phyloP scores from a whole-genome alignment of 169 alveolate genomes.

The Amoebophrya sp. region DNA sequence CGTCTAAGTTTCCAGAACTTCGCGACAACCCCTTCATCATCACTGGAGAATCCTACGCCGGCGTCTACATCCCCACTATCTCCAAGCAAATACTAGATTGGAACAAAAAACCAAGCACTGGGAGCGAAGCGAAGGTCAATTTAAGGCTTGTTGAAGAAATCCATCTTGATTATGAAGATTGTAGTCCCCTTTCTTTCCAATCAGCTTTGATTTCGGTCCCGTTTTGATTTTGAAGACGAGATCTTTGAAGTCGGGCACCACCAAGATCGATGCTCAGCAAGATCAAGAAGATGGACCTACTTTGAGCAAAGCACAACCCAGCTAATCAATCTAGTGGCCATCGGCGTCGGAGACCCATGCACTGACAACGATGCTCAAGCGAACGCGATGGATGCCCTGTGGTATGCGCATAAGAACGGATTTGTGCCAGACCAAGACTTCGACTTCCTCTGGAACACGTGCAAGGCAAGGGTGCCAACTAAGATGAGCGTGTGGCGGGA shows the following conservation, averaged over 20 bases:
- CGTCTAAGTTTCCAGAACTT: neutral
- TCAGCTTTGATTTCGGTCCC: too few species aligned
- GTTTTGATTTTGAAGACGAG: too few species aligned
- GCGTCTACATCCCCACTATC: neutral
- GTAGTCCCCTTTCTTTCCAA: too few species aligned
- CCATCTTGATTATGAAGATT: too few species aligned
- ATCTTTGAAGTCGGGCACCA: too few species aligned
- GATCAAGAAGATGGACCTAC: too few species aligned
- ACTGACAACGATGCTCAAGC: neutral
- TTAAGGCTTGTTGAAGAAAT: too few species aligned
- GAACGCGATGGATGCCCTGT: neutral
- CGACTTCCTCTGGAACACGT: neutral
- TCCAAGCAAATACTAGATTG: neutral
- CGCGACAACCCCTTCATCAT: neutral
- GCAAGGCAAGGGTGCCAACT: neutral
- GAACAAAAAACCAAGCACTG: neutral
- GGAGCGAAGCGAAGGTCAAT: too few species aligned
- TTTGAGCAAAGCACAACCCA: too few species aligned
- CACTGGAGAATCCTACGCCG: neutral
- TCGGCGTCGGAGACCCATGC: neutral
- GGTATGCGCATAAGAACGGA: neutral
- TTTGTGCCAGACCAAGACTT: neutral
- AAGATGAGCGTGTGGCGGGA: neutral
- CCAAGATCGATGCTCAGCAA: too few species aligned
- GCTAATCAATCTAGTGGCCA: neutral